Percentiles rank a stretch among this genome's conserved stretches.
Evolutionary conservation across 345 rosid genomes (phyloP).

Genomic region (Passiflora organensis): DNA sequence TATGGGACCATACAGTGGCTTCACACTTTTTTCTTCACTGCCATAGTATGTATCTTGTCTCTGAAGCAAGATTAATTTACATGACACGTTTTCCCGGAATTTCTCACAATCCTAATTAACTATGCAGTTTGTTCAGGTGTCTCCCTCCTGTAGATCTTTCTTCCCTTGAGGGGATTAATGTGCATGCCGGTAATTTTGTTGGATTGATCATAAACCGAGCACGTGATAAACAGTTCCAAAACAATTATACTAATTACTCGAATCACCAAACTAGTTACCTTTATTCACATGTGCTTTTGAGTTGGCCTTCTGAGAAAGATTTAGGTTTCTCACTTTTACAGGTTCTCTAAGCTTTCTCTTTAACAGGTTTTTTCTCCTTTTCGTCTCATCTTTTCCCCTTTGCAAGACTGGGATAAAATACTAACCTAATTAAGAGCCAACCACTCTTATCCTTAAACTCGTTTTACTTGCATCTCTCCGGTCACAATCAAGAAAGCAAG

Average conservation of each 20-base stretch:
- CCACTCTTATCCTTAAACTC: no score
- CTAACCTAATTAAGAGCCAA: no score
- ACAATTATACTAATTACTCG: no score
- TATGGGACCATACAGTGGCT: neutral
- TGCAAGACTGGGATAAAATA: neutral
- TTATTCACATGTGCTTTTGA: neutral
- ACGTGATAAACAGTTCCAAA: no score
- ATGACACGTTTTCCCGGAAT: neutral
- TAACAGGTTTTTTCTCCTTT: neutral
- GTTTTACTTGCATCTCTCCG: no score
- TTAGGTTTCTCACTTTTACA: neutral
- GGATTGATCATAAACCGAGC: no score
- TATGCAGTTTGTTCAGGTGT: neutral
- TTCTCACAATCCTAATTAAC: neutral
- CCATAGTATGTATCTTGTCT: neutral
- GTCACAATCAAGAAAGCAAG: no score
- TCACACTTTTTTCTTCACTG: neutral
- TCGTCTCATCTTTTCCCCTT: neutral
- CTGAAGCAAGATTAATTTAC: neutral
- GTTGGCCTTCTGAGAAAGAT: neutral
- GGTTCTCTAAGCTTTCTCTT: neutral
- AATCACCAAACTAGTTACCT: neutral
- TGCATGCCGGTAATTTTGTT: no score
- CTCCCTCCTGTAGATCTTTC: no score
- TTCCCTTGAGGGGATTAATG: no score